Evolutionary conservation across 495 filamentous ascomycete species (phyloP), one percentile per base, ranked within the genome.

Genomic region (Cairneyella variabilis): DNA sequence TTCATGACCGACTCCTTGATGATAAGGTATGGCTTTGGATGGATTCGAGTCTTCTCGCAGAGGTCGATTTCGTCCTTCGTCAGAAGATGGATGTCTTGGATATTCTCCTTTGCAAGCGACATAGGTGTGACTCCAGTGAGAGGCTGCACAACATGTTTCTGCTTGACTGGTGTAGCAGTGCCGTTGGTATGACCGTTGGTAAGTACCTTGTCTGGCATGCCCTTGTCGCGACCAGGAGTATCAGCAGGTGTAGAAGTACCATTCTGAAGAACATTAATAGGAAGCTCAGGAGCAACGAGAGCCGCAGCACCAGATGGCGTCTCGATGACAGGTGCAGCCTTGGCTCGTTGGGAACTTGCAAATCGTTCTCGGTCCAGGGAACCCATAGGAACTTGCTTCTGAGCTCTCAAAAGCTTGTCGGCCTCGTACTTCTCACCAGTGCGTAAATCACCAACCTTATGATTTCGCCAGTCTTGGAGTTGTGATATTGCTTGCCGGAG

Each of bases 391-490:
- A 80, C 72, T 27, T 83, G 71, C 55, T 84, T 83, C 61, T 87
- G 83, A n/a, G 79, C 83, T 30, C 89, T 80, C 43, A 76, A 72
- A 51, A 83, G 75, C 67, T 97, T 99, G 64, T 97, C 95, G 52
- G 84, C 76, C 67, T 99, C 93, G 65, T 93, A 99, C 65, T 93
- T 96, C 69, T 96, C 91, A 20, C 95, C 95, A 26, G 83, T 79
- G 45, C 86, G 83, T 23, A 99, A 71, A 53, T 93, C 90, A 10
- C 83, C 83, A 37, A 97, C 91, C 23, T 84, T 81, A 69, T 86
- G 83, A 16, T 82, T 78, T 17, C 95, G 82, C 93, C 93, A 99
- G 64, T 97, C 93, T 60, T 97, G 91, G 3, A 99, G 75, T 62
- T 97, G 93, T 3, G 76, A 47, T 50, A 99, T 93, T 3, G 95